Conservation (phyloP, 495 filamentous ascomycete genomes). For the Letharia lupina region DNA sequence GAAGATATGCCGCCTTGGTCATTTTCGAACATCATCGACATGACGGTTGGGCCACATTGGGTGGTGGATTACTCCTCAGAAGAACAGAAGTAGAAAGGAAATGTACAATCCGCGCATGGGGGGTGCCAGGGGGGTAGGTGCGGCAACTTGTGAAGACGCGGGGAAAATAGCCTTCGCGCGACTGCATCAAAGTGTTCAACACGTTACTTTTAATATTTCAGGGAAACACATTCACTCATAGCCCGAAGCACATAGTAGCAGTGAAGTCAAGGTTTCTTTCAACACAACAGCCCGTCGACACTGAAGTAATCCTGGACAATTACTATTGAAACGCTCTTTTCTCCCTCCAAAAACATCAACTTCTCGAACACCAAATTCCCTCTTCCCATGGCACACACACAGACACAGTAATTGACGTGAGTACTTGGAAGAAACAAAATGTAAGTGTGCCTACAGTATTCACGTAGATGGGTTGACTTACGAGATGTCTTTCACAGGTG, state of each 20-base stretch:
- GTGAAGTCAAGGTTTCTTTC: neutral
- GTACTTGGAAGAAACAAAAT: neutral
- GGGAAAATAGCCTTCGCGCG: conserved; percentile 2
- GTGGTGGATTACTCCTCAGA: conserved; percentile 1
- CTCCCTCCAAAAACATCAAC: neutral
- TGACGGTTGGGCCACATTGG: conserved; percentile 13
- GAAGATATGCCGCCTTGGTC: conserved; percentile 21
- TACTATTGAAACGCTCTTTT: neutral
- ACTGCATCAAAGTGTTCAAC: neutral
- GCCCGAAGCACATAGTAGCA: neutral
- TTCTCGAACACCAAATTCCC: neutral
- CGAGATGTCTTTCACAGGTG: conserved; percentile 5
- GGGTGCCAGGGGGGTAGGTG: no score
- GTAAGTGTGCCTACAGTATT: neutral
- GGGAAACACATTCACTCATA: no score
- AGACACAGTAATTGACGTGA: neutral
- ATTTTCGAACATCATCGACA: conserved; percentile 25
- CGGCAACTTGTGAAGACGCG: neutral
- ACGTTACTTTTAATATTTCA: no score
- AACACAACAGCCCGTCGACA: neutral
- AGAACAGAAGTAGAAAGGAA: neutral
- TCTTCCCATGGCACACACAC: neutral
- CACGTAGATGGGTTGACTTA: neutral
- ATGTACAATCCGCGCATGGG: conserved; percentile 3
- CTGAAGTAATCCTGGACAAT: neutral